Evolutionary conservation across 2,329 filamentous ascomycete genomes (phyloP), one percentile per base, ranked within the genome.

Genomic region (Rutstroemia sp.): DNA sequence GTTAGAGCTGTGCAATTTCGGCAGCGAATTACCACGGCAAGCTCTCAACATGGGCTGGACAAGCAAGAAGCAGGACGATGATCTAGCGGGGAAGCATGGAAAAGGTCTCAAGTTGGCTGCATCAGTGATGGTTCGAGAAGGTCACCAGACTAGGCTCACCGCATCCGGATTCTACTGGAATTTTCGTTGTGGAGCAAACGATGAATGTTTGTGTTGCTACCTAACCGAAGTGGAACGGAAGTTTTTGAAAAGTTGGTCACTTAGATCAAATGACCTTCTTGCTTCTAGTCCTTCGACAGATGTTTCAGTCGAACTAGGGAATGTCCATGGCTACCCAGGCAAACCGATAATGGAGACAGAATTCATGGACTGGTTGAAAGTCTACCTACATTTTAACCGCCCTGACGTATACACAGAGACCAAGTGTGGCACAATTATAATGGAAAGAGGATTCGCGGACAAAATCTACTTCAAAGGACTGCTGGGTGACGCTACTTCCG

Each of bases 51-150:
- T 64, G 16, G 64, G 59, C 2, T 23, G 25, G 4, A 37, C 50
- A 67, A 69, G 51, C 30, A 56, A 23, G 6, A 8, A 5, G 16
- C 16, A 4, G 5, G 55, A 59, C 0, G 16, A 48, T 2, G 14
- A 58, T n/a, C 5, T 57, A 19, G 63, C 67, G 3, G 67, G 67
- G 9, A 58, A 44, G 7, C 63, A 69, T 45, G 67, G 67, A 2
- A 65, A 69, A 54, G 65, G 64, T 2, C 64, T 67, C 54, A 69
- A 69, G 48, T 27, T 67, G 21, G 66, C 61, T 14, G 60, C 66
- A 2, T 55, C 68, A 1, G 57, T 67, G 0, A 64, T 69, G 63
- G 50, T 61, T n/a, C 59, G 65, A 0, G 44, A 60, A 23, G 57
- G 58, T 5, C 59, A 66, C 39, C 51, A 48, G 2, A 58, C 65